Base-by-base conservation (phyloP, 2,329 filamentous ascomycete genomes). In the Clonostachys rhizophaga region DNA sequence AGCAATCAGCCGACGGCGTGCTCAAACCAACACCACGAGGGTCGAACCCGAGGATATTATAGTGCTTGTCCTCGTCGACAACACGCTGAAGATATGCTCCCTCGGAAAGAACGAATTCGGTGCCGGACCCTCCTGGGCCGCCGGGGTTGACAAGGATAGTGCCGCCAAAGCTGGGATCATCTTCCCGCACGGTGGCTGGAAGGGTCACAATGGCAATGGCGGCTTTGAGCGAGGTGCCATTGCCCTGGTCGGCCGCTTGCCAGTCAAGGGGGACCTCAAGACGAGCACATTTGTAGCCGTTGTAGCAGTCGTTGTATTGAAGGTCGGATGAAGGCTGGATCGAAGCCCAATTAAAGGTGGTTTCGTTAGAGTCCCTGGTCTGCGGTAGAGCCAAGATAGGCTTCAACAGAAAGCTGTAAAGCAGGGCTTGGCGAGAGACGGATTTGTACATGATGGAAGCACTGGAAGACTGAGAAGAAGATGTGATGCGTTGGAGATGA, bases 221-320 rank as follows among this genome's bases (percentile, higher is more conserved):
- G 13, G 68, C 61, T 0, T 56, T 62, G 44, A 59, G 52, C 3
- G 52, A 52, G 37, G 24, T 30, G 6, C 8, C 24, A 10, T 30
- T 36, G 5, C 52, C 42, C 49, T 65, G 54, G 36, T 14, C 11
- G 36, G 36, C 11, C 14, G 10, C 36, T 6, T 55, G 58, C 68
- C 69, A 76, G 58, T 75, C 65, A 30, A 75, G 62, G 0, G 71
- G 71, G 6, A 75, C 64, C 2, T 57, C 42, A 16, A 75, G 68
- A 7, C 36, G 64, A 3, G 72, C 69, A 49, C 72, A 76, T 35
- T 62, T 58, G 48, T 60, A 61, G 2, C 47, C 55, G 7, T 54
- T 53, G 57, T 71, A 72, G 58, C 72, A 76, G 5, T 55, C 52
- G 36, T 68, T 62, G 49, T 68, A 75, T 5, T 59, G 50, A 18